Conservation (phyloP, 2,329 filamentous ascomycete species). For the Nemania serpens region DNA sequence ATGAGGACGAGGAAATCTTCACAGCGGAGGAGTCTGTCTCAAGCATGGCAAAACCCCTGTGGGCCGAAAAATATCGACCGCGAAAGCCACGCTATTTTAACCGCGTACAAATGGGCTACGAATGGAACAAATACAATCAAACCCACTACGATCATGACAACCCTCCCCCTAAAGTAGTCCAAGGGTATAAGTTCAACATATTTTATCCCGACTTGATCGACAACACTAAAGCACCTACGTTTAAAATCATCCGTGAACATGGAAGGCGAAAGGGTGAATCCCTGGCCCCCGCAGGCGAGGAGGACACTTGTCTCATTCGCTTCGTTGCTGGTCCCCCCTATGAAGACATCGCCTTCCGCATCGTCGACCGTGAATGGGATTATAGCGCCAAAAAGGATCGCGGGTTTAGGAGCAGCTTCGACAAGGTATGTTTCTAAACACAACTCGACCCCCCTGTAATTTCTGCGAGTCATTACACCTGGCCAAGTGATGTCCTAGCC, state of each 20-base stretch:
- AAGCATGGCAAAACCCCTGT: conserved; percentile 68
- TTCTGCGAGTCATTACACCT: conserved; percentile 21
- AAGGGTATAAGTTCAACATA: conserved; percentile 99
- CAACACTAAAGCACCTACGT: conserved; percentile 91
- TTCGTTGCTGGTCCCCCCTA: conserved; percentile 96
- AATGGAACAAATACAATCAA: conserved; percentile 99
- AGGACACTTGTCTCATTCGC: conserved; percentile 94
- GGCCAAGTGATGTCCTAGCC: conserved; percentile 10
- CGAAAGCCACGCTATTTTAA: conserved; percentile 98
- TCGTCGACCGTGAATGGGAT: conserved; percentile 99
- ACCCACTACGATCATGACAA: conserved; percentile 99
- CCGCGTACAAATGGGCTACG: conserved; percentile 97
- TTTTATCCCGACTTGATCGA: conserved; percentile 98
- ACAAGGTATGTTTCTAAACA: conserved; percentile 71
- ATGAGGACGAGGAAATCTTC: conserved; percentile 96
- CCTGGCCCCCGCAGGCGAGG: conserved; percentile 89
- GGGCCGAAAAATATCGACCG: conserved; percentile 83
- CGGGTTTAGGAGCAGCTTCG: conserved; percentile 95
- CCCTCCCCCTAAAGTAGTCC: conserved; percentile 94
- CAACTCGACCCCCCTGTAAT: conserved; percentile 7
- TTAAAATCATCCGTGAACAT: conserved; percentile 92
- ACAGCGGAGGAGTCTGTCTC: conserved; percentile 82
- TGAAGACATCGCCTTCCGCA: conserved; percentile 94
- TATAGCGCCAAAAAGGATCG: conserved; percentile 94
- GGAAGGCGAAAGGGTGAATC: conserved; percentile 89